phyloP scores from a whole-genome alignment of 2,329 filamentous ascomycete genomes.

The Clarireedia sp. region DNA sequence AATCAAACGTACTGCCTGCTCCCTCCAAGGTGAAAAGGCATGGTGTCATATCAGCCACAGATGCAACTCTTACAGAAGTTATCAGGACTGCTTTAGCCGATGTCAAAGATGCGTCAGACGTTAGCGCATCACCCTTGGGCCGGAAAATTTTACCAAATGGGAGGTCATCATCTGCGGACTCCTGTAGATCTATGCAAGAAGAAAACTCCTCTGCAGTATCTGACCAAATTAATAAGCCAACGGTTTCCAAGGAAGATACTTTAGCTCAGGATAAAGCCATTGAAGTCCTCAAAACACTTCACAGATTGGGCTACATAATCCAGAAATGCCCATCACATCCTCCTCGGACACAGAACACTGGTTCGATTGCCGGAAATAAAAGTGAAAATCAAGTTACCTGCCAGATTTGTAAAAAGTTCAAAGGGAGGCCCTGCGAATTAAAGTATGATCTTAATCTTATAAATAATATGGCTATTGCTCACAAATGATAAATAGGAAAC shows the following conservation, averaged over 20 bases:
- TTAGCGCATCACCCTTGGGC: conserved; percentile 7
- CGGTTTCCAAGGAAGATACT: conserved; percentile 8
- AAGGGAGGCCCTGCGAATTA: conserved; percentile 45
- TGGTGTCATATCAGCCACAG: conserved; percentile 18
- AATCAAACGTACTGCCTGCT: conserved; percentile 2
- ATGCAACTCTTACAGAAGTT: conserved; percentile 20
- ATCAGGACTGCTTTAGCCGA: conserved; percentile 20
- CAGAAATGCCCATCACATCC: conserved; percentile 16
- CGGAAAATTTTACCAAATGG: conserved; percentile 18
- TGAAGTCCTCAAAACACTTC: conserved; percentile 22
- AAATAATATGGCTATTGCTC: conserved; percentile 3
- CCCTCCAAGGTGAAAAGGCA: conserved; percentile 21
- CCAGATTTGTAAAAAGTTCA: conserved; percentile 38
- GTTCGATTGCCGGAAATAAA: conserved; percentile 22
- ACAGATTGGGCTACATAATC: conserved; percentile 21
- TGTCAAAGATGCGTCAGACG: conserved; percentile 9
- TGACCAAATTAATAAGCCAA: not conserved
- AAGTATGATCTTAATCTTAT: conserved; percentile 37
- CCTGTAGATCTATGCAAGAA: conserved; percentile 8
- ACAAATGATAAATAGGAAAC: conserved; percentile 52
- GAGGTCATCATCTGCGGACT: conserved; percentile 9
- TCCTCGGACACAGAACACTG: conserved; percentile 18
- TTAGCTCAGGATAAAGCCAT: conserved; percentile 16
- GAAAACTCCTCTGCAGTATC: not conserved
- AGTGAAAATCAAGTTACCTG: conserved; percentile 31